Conservation (phyloP, 2,329 filamentous ascomycete genomes). For the Elsinoe arachidis region DNA sequence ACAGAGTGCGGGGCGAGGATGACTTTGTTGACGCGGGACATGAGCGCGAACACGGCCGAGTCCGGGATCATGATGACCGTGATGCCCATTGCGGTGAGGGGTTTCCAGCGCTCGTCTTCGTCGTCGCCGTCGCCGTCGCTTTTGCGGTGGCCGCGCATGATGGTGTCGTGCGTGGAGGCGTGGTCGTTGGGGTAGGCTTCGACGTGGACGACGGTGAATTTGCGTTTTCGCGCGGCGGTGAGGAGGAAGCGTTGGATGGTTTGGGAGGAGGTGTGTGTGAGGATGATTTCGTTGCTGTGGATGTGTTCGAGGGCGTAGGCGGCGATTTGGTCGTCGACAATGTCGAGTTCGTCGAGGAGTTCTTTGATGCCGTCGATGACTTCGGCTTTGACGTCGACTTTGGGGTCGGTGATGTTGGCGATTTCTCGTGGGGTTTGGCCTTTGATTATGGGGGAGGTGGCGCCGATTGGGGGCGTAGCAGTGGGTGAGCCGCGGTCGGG, state of each 20-base stretch:
- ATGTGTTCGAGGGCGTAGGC: slow-evolving; percentile 84
- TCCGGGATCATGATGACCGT: slow-evolving; percentile 78
- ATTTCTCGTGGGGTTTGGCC: slow-evolving; percentile 28
- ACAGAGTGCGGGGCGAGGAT: slow-evolving; percentile 82
- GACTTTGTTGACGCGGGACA: slow-evolving; percentile 93
- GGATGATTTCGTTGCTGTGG: slow-evolving; percentile 82
- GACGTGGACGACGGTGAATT: slow-evolving; percentile 82
- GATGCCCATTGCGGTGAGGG: slow-evolving; percentile 67
- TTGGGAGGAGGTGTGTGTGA: slow-evolving; percentile 76
- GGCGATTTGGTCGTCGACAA: slow-evolving; percentile 89
- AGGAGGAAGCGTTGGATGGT: slow-evolving; percentile 86
- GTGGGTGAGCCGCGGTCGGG: slow-evolving; percentile 39
- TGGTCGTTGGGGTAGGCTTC: slow-evolving; percentile 65
- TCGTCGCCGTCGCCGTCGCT: slow-evolving; percentile 33
- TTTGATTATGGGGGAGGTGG: slow-evolving; percentile 42
- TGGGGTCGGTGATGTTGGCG: slow-evolving; percentile 27
- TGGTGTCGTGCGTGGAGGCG: slow-evolving; percentile 51
- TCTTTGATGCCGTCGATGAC: slow-evolving; percentile 91
- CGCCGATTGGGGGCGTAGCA: slow-evolving; percentile 43
- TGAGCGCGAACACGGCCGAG: slow-evolving; percentile 80
- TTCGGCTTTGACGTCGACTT: slow-evolving; percentile 71
- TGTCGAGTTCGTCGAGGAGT: slow-evolving; percentile 88
- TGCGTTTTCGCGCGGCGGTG: slow-evolving; percentile 77
- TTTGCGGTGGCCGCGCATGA: slow-evolving; percentile 46
- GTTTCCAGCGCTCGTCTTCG: slow-evolving; percentile 60